Conservation (phyloP, 495 filamentous ascomycete species). For the Penicillium lagena region DNA sequence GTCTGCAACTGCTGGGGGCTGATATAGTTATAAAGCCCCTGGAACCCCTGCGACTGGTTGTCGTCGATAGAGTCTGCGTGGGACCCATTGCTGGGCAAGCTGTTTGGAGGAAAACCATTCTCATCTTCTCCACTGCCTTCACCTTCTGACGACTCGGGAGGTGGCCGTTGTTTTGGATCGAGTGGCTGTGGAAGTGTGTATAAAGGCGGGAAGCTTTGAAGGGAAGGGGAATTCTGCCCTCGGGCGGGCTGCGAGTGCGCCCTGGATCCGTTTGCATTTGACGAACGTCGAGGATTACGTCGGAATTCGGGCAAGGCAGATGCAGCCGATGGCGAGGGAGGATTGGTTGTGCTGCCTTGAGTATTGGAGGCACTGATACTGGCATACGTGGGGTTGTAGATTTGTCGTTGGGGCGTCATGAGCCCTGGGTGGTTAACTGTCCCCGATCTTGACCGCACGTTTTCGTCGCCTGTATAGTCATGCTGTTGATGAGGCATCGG, state of each 20-base stretch:
- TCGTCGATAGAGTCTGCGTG: constrained; percentile 41
- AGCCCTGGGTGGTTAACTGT: constrained; percentile 44
- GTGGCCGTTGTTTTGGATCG: constrained; percentile 21
- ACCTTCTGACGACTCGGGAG: constrained; percentile 28
- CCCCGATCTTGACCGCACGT: constrained; percentile 33
- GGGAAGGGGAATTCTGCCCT: constrained; percentile 37
- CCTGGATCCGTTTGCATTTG: constrained; percentile 46
- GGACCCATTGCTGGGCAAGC: constrained; percentile 28
- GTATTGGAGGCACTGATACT: constrained; percentile 34
- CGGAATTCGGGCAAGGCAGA: constrained; percentile 49
- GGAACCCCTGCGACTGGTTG: constrained; percentile 49
- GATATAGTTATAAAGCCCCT: constrained; percentile 52
- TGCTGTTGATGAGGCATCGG: constrained; percentile 38
- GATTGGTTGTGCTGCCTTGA: constrained; percentile 51
- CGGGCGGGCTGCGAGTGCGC: constrained; percentile 65
- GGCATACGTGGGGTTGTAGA: constrained; percentile 43
- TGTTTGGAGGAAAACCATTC: constrained; percentile 33
- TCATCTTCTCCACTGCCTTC: constrained; percentile 36
- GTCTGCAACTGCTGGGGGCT: constrained; percentile 48
- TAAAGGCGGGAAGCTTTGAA: constrained; percentile 29
- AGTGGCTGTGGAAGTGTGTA: constrained; percentile 28
- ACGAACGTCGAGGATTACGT: constrained; percentile 50
- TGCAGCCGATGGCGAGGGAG: constrained; percentile 55
- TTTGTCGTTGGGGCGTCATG: constrained; percentile 37
- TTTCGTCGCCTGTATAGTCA: constrained; percentile 31